Evolutionary conservation across 768 basidiomycete genomes (phyloP), one percentile per base, ranked within the genome.

Genomic region (Mycena venus): DNA sequence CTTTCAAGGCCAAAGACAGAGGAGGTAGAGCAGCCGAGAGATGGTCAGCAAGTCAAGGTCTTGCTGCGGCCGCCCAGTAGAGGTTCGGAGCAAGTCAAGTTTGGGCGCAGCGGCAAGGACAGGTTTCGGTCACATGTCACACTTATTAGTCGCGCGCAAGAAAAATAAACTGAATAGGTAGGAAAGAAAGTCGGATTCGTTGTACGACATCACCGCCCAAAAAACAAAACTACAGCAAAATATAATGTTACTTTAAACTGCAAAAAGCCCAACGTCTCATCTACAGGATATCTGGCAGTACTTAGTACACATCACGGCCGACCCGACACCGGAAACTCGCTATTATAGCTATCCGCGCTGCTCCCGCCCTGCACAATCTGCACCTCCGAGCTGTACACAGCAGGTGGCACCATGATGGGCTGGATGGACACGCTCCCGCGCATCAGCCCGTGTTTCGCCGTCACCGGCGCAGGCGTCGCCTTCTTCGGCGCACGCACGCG

Each of bases 401-500:
- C 11, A 32, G 72, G 72, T 11, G 75, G 75, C 11, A 77, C 75
- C n/a, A 59, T 67, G 25, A 77, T 77, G 29, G 75, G 75, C 66
- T 77, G 75, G 59, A 77, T 77, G 60, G 73, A 77, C 10, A 77
- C 38, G 53, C 75, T 77, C 11, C 72, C 75, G 68, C 72, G 71
- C 59, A 68, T 68, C 40, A 73, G 19, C 1, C 64, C 67, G 31
- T 76, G 75, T 47, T 44, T 60, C 51, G 68, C 38, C n/a, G 31
- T 42, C 2, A 77, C 66, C 1, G 75, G 75, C 40, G 69, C 69
- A 1, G 75, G 75, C 31, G 75, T 77, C 27, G 63, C 42, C 69
- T 74, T 77, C 27, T 15, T 19, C 59, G 69, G 72, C 15, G 75
- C 75, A 1, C 72, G 68, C 31, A 70, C 72, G n/a, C 75, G 75